Evolutionary conservation across 345 rosid genomes (phyloP), one percentile per base, ranked within the genome.

Genomic region (Melastoma malabathricum): DNA sequence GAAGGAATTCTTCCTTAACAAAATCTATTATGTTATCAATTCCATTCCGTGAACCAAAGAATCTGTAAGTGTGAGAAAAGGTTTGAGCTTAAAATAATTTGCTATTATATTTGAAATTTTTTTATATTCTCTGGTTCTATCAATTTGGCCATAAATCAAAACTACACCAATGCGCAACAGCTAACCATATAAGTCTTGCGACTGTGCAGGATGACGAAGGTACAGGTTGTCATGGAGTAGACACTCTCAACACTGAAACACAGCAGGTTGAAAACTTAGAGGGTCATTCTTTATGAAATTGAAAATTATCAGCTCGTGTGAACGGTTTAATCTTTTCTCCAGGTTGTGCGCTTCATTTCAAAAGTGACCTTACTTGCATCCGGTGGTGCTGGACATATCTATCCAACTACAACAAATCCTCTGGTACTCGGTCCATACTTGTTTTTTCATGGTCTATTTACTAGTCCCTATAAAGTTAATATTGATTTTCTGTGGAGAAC

Each of bases 331-430:
- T 46, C 55, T 43, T 47, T 10, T 45, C 54, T 61, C 51, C 69
- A 86, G 98, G 94, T 82, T 52, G 76, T 77, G 31, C 81, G 96
- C 47, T 92, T 92, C 62, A 69, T 87, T 63, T 84, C 98, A 1
- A 86, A 84, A 80, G 90, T 84, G 73, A 92, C 86, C 20, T 73
- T 92, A 72, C 87, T 92, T 50, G 98, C 96, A 54, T 92, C 98
- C 23, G 98, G 98, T 54, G 96, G 96, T 51, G 98, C 90, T 23
- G 98, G 98, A 2, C 98, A 92, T 71, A 82, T 92, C 64, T 92
- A 92, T 58, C 96, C 95, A 13, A 78, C 84, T 18, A 84, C 98
- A 16, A 84, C 98, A 25, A 92, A 92, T 73, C 97, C 98, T 56
- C 79, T 38, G 78, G 98, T 92, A 79, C 13, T 48, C 44, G 10